Percentiles rank a stretch among this genome's conserved stretches.
Evolutionary conservation across 163 green algal genomes (phyloP).

Genomic region (Prototheca wickerhamii): DNA sequence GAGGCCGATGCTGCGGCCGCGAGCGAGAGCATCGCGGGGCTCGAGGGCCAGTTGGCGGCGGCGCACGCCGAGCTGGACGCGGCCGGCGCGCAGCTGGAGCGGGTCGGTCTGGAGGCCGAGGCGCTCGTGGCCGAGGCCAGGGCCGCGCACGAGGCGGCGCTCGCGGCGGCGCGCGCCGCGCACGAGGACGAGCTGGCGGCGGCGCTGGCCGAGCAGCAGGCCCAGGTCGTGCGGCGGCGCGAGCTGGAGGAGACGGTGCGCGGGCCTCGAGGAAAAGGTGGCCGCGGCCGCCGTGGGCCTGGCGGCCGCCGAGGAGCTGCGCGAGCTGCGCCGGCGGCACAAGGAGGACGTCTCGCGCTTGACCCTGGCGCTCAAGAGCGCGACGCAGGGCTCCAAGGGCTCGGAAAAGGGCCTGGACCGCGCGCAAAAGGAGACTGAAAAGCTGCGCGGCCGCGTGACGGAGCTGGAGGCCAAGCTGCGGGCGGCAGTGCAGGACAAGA

Average conservation of each 20-base stretch:
- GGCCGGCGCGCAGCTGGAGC: background rate
- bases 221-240: slow-evolving; percentile 22
- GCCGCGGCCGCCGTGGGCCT: slow-evolving; percentile 44
- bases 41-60: slow-evolving; percentile 13
- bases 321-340: slow-evolving; percentile 48
- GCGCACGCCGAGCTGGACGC: slow-evolving; percentile 17
- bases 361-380: slow-evolving; percentile 50
- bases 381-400: slow-evolving; percentile 49
- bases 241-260: slow-evolving; percentile 33
- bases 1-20: slow-evolving; percentile 28
- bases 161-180: slow-evolving; percentile 8
- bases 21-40: slow-evolving; percentile 7
- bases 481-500: slow-evolving; percentile 53
- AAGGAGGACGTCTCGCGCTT: slow-evolving; percentile 58
- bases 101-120: background rate
- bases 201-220: slow-evolving; percentile 19
- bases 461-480: slow-evolving; percentile 65
- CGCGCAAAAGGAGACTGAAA: slow-evolving; percentile 58
- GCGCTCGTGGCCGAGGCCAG: slow-evolving; percentile 17
- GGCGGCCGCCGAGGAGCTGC: slow-evolving; percentile 61
- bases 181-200: slow-evolving; percentile 18
- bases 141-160: slow-evolving; percentile 8
- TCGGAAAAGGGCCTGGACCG: slow-evolving; percentile 52
- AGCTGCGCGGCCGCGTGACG: slow-evolving; percentile 23
- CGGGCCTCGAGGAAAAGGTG: slow-evolving; percentile 52